Conservation (phyloP, 1,284 basidiomycete genomes). For the Malassezia obtusa region DNA sequence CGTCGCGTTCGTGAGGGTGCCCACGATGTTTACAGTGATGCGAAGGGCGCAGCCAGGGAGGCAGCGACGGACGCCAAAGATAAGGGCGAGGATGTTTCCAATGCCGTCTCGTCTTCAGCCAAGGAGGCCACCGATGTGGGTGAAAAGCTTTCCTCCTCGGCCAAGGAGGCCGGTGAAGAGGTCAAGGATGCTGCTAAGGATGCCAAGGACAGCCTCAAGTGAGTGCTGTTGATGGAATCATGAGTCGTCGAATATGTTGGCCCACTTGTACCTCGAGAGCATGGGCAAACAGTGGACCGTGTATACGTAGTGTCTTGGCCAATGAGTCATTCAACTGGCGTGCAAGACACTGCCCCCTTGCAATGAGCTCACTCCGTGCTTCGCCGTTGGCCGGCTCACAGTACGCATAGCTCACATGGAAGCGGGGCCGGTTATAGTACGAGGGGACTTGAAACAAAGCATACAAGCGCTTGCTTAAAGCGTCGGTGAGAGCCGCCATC, state of each 20-base stretch:
- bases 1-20: not conserved
- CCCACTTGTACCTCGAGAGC: not conserved
- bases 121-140: not conserved
- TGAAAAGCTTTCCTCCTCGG: no score
- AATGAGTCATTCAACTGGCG: not conserved
- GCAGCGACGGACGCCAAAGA: not conserved
- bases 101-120: not conserved
- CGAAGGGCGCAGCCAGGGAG: not conserved
- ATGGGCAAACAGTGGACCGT: not conserved
- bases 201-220: not conserved
- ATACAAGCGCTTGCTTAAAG: not conserved
- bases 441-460: not conserved
- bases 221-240: not conserved
- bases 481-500: not conserved
- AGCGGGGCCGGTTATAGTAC: conserved; percentile 6
- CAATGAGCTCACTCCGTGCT: not conserved
- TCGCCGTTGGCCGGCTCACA: not conserved
- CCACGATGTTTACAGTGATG: not conserved
- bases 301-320: not conserved
- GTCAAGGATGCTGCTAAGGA: not conserved
- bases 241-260: not conserved
- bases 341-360: not conserved
- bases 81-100: not conserved
- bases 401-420: conserved; percentile 12
- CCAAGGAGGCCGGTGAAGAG: not conserved